Evolutionary conservation across 805 yeast species (phyloP).

Genomic region (Ogataea paradorogensis): DNA sequence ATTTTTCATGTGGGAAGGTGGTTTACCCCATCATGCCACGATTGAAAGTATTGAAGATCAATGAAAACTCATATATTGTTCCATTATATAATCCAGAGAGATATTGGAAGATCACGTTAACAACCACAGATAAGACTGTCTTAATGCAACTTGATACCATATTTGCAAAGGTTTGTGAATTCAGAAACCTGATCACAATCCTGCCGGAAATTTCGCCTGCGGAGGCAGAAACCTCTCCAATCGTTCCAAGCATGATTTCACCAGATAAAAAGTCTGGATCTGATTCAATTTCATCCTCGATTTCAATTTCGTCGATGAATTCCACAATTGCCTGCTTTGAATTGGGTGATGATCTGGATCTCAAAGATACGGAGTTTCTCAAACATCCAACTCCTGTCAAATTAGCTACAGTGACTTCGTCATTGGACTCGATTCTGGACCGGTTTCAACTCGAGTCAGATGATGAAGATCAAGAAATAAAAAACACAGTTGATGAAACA

Average conservation of each 20-base stretch:
- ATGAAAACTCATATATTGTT: slow-evolving; percentile 48
- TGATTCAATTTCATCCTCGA: slow-evolving; percentile 7
- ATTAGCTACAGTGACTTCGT: slow-evolving; percentile 24
- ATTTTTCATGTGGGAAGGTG: slow-evolving; percentile 64
- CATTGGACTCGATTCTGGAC: slow-evolving; percentile 29
- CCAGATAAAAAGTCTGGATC: background rate
- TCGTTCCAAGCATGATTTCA: background rate
- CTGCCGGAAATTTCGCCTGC: background rate
- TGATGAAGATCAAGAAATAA: slow-evolving; percentile 5
- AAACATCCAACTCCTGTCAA: slow-evolving; percentile 26
- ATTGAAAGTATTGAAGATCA: slow-evolving; percentile 52
- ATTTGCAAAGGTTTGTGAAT: slow-evolving; percentile 22
- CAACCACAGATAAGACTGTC: slow-evolving; percentile 31
- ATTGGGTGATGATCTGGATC: slow-evolving; percentile 19
- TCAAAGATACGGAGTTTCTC: slow-evolving; percentile 10
- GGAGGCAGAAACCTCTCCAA: background rate
- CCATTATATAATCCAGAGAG: slow-evolving; percentile 73
- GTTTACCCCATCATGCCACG: slow-evolving; percentile 73
- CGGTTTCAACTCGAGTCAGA: slow-evolving; percentile 19
- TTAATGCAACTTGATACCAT: slow-evolving; percentile 9
- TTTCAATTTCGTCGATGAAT: slow-evolving; percentile 30
- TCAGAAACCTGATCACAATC: slow-evolving; percentile 15
- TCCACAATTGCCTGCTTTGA: slow-evolving; percentile 38
- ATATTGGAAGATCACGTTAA: slow-evolving; percentile 59
- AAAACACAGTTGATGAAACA: slow-evolving; percentile 2